phyloP scores from a whole-genome alignment of 164 flowering plant genomes.

The Aristolochia fimbriata region DNA sequence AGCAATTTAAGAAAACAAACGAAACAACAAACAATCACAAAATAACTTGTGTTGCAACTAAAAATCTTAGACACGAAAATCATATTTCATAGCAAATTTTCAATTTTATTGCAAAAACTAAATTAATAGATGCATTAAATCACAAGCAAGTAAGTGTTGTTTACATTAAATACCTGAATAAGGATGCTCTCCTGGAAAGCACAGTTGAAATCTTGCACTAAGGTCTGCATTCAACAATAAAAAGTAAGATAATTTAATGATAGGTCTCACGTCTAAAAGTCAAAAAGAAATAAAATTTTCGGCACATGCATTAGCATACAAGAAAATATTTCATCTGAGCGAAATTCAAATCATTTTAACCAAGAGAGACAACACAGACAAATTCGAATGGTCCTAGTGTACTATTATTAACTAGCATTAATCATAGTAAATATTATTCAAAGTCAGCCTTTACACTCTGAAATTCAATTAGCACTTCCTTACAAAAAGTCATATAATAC shows the following conservation, averaged over 20 bases:
- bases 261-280: background rate
- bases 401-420: no score
- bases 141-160: background rate
- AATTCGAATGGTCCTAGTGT: no score
- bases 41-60: background rate
- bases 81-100: background rate
- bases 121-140: background rate
- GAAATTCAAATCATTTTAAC: background rate
- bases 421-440: no score
- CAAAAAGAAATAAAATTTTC: background rate
- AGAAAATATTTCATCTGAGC: background rate
- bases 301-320: background rate
- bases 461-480: no score
- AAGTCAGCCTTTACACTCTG: no score
- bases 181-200: constrained; percentile 90
- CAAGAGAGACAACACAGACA: background rate
- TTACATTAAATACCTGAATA: constrained; percentile 54
- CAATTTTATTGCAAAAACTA: background rate
- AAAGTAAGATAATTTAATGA: background rate
- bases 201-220: constrained; percentile 90
- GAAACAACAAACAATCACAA: background rate
- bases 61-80: background rate
- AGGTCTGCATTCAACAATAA: constrained; percentile 35
- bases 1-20: background rate
- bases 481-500: no score